These are phyloP conservation scores for Xylariales sp. DNA, from an alignment of 2,329 filamentous ascomycete genomes.

Conservation along the genomic window DNA sequence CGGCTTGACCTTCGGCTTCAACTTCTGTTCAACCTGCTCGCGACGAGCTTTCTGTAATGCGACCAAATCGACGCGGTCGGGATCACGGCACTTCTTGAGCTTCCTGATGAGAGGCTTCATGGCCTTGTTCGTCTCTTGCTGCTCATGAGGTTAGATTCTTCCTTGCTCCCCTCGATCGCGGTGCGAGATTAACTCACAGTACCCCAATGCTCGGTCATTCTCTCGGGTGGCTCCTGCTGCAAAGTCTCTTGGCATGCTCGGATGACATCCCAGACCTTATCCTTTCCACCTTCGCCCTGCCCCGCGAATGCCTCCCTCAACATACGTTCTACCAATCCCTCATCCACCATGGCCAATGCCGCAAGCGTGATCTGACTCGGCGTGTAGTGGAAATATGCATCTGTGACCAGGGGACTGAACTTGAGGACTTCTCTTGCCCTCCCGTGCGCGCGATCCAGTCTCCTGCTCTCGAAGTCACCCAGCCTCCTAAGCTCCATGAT, in stretches of 20 bases:
- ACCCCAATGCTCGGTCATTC: constrained; percentile 39
- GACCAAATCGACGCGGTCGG: constrained; percentile 68
- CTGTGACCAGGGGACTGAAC: constrained; percentile 77
- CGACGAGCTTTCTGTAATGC: constrained; percentile 62
- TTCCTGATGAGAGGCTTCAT: constrained; percentile 62
- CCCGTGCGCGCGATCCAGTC: constrained; percentile 61
- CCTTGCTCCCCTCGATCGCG: no score
- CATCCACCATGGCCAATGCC: constrained; percentile 71
- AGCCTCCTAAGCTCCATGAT: constrained; percentile 75
- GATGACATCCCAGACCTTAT: constrained; percentile 47
- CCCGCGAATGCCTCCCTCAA: constrained; percentile 36
- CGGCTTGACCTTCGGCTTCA: constrained; percentile 33
- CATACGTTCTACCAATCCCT: constrained; percentile 49
- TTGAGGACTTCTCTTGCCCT: constrained; percentile 70
- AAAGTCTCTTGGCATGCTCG: constrained; percentile 50
- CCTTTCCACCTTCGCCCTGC: constrained; percentile 21
- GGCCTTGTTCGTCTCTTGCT: constrained; percentile 42
- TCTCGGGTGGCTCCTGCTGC: constrained; percentile 51
- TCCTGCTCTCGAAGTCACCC: constrained; percentile 52
- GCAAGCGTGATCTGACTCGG: constrained; percentile 92
- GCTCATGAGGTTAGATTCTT: no score
- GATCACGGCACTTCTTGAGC: constrained; percentile 68
- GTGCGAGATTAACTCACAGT: constrained; percentile 32
- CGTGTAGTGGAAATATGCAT: constrained; percentile 95
- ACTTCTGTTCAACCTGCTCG: constrained; percentile 37